phyloP scores from a whole-genome alignment of 768 basidiomycete genomes.

The Tylopilus subfusipes region DNA sequence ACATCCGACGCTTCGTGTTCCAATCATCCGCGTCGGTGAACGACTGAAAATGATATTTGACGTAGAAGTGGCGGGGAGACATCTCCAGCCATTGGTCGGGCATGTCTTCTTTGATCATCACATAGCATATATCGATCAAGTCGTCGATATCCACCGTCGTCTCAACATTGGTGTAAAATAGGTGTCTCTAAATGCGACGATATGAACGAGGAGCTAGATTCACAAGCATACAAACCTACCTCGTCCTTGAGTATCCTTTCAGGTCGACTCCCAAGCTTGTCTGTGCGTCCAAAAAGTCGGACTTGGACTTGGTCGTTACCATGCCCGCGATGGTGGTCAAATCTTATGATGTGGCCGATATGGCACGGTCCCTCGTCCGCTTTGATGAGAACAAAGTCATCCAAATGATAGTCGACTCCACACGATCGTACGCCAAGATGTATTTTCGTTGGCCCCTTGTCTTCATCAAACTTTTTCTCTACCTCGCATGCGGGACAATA shows the following conservation, averaged over 20 bases:
- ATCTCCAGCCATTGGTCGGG: conserved; percentile 45
- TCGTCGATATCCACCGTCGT: conserved; percentile 31
- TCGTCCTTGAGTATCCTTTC: conserved; percentile 48
- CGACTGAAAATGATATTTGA: conserved; percentile 48
- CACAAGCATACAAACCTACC: conserved; percentile 31
- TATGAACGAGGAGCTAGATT: neutral
- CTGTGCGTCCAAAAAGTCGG: conserved; percentile 50
- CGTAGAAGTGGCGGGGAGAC: conserved; percentile 58
- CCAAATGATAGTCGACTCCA: conserved; percentile 51
- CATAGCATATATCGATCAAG: conserved; percentile 49
- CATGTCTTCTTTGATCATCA: conserved; percentile 36
- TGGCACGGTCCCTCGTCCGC: conserved; percentile 47
- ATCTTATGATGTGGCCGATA: conserved; percentile 49
- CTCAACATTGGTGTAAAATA: conserved; percentile 56
- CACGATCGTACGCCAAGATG: conserved; percentile 43
- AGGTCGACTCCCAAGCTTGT: conserved; percentile 38
- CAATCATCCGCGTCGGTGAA: conserved; percentile 33
- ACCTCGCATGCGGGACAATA: conserved; percentile 53
- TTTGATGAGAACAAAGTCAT: conserved; percentile 59
- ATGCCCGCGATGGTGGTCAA: conserved; percentile 26
- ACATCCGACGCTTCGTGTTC: conserved; percentile 33
- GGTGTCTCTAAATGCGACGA: conserved; percentile 45
- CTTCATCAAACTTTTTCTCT: conserved; percentile 31
- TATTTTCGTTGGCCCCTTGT: conserved; percentile 29
- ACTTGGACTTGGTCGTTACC: conserved; percentile 30